Evolutionary conservation across 306 rosid species (phyloP).

Genomic region (Fragaria nilgerrensis): DNA sequence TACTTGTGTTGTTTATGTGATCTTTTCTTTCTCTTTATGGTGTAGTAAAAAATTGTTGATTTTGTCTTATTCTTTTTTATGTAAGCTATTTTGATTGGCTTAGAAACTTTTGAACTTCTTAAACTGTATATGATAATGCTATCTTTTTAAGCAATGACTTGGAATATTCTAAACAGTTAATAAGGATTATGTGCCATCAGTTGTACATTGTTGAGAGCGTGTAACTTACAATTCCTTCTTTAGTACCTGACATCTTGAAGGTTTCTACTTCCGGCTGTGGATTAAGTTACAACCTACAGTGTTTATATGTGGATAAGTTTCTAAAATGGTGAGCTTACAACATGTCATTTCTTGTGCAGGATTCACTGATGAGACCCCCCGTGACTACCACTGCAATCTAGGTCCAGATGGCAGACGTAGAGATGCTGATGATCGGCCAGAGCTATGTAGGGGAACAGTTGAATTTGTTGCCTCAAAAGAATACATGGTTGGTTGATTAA

Average conservation of each 20-base stretch:
- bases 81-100: not conserved
- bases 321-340: slow-evolving; percentile 3
- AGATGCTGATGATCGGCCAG: slow-evolving; percentile 97
- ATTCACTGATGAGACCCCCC: slow-evolving; percentile 96
- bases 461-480: slow-evolving; percentile 96
- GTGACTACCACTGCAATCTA: slow-evolving; percentile 95
- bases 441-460: slow-evolving; percentile 94
- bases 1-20: not conserved
- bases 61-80: not conserved
- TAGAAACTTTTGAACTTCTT: not conserved
- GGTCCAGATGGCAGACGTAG: slow-evolving; percentile 99
- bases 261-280: not conserved
- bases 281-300: not conserved
- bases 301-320: not conserved
- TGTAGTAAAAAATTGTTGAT: not conserved
- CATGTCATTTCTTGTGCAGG: slow-evolving; percentile 48
- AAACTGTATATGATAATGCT: not conserved
- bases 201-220: not conserved
- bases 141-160: not conserved
- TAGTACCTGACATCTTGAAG: not conserved
- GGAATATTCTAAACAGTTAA: not conserved
- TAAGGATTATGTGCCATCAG: not conserved
- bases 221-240: not conserved
- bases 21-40: not conserved
- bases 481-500: slow-evolving; percentile 72